These are phyloP conservation scores for Aspergillus floridensis DNA, from an alignment of 2,329 filamentous ascomycete genomes.

Conservation along the genomic window DNA sequence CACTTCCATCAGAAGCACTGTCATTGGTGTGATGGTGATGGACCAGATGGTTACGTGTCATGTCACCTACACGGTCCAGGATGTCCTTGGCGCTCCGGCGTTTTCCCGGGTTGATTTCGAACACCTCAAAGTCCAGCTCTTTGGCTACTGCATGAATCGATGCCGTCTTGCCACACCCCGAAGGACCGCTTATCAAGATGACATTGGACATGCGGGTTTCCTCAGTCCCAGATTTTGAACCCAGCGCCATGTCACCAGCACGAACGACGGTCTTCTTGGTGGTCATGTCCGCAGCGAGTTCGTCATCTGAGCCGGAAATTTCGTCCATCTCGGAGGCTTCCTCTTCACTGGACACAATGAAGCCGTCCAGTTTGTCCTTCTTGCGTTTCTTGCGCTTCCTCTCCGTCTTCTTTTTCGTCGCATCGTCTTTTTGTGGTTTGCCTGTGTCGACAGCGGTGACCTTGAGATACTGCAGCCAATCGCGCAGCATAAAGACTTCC, in stretches of 20 bases:
- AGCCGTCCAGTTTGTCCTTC: slow-evolving; percentile 73
- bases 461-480: slow-evolving; percentile 76
- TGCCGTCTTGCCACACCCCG: slow-evolving; percentile 90
- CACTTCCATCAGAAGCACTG: slow-evolving; percentile 39
- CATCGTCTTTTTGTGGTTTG: slow-evolving; percentile 28
- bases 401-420: slow-evolving; percentile 22
- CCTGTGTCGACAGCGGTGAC: slow-evolving; percentile 73
- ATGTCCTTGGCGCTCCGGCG: slow-evolving; percentile 86
- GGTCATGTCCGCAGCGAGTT: slow-evolving; percentile 41
- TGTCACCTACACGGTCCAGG: slow-evolving; percentile 87
- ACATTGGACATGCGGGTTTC: slow-evolving; percentile 64
- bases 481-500: slow-evolving; percentile 68
- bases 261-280: slow-evolving; percentile 43
- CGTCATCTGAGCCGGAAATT: slow-evolving; percentile 59
- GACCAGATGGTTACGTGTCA: slow-evolving; percentile 93
- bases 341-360: slow-evolving; percentile 76
- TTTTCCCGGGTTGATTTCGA: slow-evolving; percentile 85
- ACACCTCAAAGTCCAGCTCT: slow-evolving; percentile 88
- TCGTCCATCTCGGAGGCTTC: slow-evolving; percentile 69
- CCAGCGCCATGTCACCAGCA: slow-evolving; percentile 35
- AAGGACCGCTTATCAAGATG: slow-evolving; percentile 83
- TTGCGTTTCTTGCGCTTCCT: slow-evolving; percentile 61
- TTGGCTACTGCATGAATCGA: slow-evolving; percentile 88
- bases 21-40: slow-evolving; percentile 46
- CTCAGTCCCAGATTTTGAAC: slow-evolving; percentile 37